Evolutionary conservation across 352 stramenopile species (phyloP), one percentile per base, ranked within the genome.

Genomic region (Phytopythium chamaehyphon): DNA sequence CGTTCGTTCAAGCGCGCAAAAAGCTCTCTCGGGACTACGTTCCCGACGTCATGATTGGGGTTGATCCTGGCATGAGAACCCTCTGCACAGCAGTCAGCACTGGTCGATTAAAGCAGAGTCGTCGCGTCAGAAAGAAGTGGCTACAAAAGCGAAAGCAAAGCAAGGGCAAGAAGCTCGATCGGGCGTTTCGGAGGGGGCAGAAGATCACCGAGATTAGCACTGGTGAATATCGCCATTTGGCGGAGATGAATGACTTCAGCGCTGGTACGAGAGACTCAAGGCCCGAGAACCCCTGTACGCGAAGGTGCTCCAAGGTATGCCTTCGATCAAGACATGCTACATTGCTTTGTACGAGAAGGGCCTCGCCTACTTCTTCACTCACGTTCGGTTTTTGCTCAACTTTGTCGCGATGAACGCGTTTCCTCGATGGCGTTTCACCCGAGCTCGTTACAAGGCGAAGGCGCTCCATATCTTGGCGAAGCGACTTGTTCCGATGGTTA

Each of bases 321-420:
- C 52, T 1, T 66, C 59, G 11, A 58, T 66, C 59, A 66, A 58
- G 48, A 61, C 52, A 5, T 18, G 43, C 0, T 40, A 31, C 18
- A 61, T 55, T 36, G 33, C 33, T 0, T 3, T 16, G 19, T 61
- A 65, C 24, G 3, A 55, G 28, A 1, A 40, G 14, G n/a, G 53
- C 0, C 53, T 66, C 21, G 14, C 37, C 40, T 66, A 47, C 49
- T 58, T 66, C 33, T 61, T 35, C 36, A 8, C 15, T 19, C 35
- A 49, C 23, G 2, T 50, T 3, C 8, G 26, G 0, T 56, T 52
- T 35, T 21, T 64, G 36, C 19, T 60, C 12, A 26, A 21, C 15
- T 57, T 64, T 16, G 39, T 7, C 24, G 43, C 26, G 19, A 24
- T 56, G 16, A 22, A 35, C 1, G 6, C 33, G 2, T 65, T 65